Evolutionary conservation across 495 filamentous ascomycete genomes (phyloP), one percentile per base, ranked within the genome.

Genomic region (Xylaria flabelliformis): DNA sequence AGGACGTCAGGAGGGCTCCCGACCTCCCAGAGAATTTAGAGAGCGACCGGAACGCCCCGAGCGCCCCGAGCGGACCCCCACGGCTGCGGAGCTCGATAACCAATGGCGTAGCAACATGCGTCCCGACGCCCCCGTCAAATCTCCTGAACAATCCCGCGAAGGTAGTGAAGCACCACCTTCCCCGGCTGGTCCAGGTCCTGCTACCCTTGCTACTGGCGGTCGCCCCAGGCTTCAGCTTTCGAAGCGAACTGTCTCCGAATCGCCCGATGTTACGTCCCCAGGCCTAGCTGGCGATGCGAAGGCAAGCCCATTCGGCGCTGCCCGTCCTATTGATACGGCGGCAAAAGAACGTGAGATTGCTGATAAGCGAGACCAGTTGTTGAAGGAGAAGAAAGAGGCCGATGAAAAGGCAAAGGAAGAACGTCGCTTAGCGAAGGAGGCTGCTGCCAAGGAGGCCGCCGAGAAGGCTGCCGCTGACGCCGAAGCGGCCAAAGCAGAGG

Each of bases 291-390:
- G 81, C 46, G 93, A 95, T 70, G 86, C 93, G 4, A 97, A 96
- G 84, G 88, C 93, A 21, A 98, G 90, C 82, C 93, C 93, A 32
- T 99, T 99, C 81, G 96, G 96, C 79, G 94, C 92, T 67, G 94
- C 94, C 50, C 88, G 89, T 63, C 94, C 94, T 13, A 97, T 97
- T 72, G 94, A 98, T 81, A 97, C 94, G 62, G 92, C 93, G 24
- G 87, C 94, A 10, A 88, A 91, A 61, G 95, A 97, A 83, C 91
- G 89, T 67, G 92, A 97, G 80, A 89, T 98, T 39, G 95, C 95
- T 78, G 94, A 97, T 83, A 95, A 92, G 85, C 89, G 92, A 70
- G 85, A 92, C 76, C 84, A 91, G 63, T 88, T 89, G 3, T 36
- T 93, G 62, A 91, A 90, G 72, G 91, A 93, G 75, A 97, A 94